These are phyloP conservation scores for Linderina pennispora DNA, from an alignment of 192 early-diverging fungal genomes.

Conservation along the genomic window DNA sequence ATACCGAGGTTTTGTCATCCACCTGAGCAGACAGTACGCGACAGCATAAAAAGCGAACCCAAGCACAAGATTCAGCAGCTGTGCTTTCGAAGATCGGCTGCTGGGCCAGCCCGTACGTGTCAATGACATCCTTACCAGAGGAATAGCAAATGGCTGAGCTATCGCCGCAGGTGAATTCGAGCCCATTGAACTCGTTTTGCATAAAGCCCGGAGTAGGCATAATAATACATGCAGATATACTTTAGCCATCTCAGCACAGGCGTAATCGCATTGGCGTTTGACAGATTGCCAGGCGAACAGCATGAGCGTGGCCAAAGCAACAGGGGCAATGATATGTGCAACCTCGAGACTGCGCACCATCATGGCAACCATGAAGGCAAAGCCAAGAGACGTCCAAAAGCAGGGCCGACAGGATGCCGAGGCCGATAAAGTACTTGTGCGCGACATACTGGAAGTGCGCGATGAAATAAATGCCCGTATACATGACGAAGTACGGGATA, in stretches of 20 bases:
- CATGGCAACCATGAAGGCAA: constrained; percentile 27
- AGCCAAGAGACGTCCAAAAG: constrained; percentile 23
- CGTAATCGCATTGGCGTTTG: constrained; percentile 26
- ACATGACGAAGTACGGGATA: constrained; percentile 13
- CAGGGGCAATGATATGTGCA: constrained; percentile 27
- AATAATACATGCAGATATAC: constrained; percentile 27
- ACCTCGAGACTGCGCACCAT: constrained; percentile 19
- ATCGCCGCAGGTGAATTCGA: constrained; percentile 14
- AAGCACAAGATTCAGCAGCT: constrained; percentile 12
- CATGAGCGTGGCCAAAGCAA: constrained; percentile 18
- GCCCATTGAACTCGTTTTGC: constrained; percentile 37
- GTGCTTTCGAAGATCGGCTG: constrained; percentile 16
- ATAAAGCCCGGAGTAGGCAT: constrained; percentile 27
- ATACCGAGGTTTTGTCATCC: constrained; percentile 34
- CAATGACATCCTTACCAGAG: constrained; percentile 19
- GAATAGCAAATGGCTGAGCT: constrained; percentile 9
- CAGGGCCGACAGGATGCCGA: constrained; percentile 15
- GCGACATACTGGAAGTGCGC: constrained; percentile 26
- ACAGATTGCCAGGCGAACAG: constrained; percentile 39
- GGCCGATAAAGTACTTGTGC: constrained; percentile 22
- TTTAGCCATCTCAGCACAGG: constrained; percentile 44
- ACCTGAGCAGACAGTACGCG: constrained; percentile 22
- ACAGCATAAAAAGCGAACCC: constrained; percentile 16
- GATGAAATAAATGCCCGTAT: constrained; percentile 25
- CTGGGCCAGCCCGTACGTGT: constrained; percentile 19